phyloP scores from a whole-genome alignment of 2,329 filamentous ascomycete species.

The Sporothrix schenckii region DNA sequence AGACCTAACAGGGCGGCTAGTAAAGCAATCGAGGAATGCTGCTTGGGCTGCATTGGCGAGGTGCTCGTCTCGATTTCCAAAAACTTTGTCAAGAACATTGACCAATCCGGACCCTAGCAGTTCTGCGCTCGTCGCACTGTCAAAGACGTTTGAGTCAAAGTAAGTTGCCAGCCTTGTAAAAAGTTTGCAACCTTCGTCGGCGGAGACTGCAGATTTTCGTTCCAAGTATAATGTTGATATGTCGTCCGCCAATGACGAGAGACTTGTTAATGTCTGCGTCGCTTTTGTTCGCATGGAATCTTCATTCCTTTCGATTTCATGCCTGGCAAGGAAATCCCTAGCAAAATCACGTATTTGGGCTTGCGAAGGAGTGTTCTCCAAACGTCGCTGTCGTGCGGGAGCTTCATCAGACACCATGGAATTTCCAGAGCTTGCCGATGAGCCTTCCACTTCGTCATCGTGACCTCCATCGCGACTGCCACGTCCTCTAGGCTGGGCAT shows the following conservation, averaged over 20 bases:
- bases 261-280: constrained; percentile 69
- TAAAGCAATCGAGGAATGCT: constrained; percentile 89
- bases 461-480: constrained; percentile 55
- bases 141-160: constrained; percentile 84
- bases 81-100: constrained; percentile 76
- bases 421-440: constrained; percentile 66
- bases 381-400: constrained; percentile 52
- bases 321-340: constrained; percentile 78
- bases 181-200: constrained; percentile 62
- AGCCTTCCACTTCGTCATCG: constrained; percentile 66
- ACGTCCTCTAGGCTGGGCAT: constrained; percentile 53
- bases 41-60: constrained; percentile 70
- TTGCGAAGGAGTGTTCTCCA: constrained; percentile 60
- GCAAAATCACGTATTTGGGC: constrained; percentile 75
- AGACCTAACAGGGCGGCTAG: constrained; percentile 71
- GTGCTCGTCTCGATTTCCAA: constrained; percentile 69
- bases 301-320: constrained; percentile 74
- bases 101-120: constrained; percentile 89
- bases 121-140: constrained; percentile 95
- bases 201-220: constrained; percentile 50
- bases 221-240: constrained; percentile 72
- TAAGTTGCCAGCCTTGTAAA: constrained; percentile 78
- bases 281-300: constrained; percentile 79
- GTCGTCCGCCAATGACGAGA: constrained; percentile 71
- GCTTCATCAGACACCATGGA: constrained; percentile 67